Evolutionary conservation across 2,329 filamentous ascomycete genomes (phyloP).

Genomic region (Ascosphaera pollenicola): DNA sequence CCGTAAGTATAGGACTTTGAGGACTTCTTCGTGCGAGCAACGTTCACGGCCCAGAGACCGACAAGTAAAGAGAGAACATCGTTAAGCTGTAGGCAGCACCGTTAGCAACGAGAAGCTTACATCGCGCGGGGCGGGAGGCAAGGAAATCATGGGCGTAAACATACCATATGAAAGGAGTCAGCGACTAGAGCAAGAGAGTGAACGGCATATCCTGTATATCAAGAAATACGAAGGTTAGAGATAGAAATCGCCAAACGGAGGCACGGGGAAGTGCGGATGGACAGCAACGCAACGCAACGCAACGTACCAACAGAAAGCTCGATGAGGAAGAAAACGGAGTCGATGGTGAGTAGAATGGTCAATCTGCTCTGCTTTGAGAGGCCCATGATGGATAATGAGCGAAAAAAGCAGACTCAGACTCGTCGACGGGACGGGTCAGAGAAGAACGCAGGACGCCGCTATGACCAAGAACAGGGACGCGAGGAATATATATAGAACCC

Average conservation of each 20-base stretch:
- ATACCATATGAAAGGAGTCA: slow-evolving; percentile 94
- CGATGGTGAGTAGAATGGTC: slow-evolving; percentile 76
- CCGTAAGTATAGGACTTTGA: slow-evolving; percentile 93
- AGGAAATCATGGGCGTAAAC: background rate
- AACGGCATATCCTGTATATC: slow-evolving; percentile 45
- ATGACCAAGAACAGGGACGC: no score
- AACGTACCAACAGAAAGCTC: slow-evolving; percentile 52
- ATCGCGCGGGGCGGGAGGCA: no score
- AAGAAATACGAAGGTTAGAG: slow-evolving; percentile 2
- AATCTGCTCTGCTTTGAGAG: slow-evolving; percentile 89
- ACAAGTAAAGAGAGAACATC: slow-evolving; percentile 89
- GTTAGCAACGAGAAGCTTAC: no score
- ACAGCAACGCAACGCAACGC: background rate
- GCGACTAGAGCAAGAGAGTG: slow-evolving; percentile 85
- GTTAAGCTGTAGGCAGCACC: slow-evolving; percentile 42
- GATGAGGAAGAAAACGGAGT: slow-evolving; percentile 71
- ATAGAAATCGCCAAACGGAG: background rate
- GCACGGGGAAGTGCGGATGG: background rate
- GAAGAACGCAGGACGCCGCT: no score
- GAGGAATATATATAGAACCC: no score
- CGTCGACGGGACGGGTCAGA: no score
- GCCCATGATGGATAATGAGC: slow-evolving; percentile 48
- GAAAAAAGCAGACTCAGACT: no score
- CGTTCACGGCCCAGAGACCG: slow-evolving; percentile 84
- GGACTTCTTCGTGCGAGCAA: slow-evolving; percentile 54